A percentile compares a stretch with the other conserved stretches of the same genome.
phyloP scores from a whole-genome alignment of 768 basidiomycete species.

The Calocybe cyanea region DNA sequence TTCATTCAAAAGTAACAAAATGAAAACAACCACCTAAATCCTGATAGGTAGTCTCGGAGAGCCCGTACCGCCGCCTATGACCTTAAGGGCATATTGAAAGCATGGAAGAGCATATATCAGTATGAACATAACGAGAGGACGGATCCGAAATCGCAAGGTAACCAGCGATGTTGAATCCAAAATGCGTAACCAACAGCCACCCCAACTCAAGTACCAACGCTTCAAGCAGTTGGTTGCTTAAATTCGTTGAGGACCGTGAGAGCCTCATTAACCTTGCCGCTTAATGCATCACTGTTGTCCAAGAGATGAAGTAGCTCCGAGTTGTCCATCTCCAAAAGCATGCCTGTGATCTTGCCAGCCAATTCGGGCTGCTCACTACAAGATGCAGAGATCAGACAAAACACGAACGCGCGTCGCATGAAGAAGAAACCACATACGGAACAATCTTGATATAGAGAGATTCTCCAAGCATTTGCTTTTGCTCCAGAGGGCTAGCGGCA shows the following conservation, averaged over 20 bases:
- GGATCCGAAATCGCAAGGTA: slow-evolving; percentile 27
- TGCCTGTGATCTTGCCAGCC: slow-evolving; percentile 98
- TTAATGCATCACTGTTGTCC: slow-evolving; percentile 80
- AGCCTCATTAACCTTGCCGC: slow-evolving; percentile 89
- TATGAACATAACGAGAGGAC: slow-evolving; percentile 45
- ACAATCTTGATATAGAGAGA: slow-evolving; percentile 90
- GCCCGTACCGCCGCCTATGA: slow-evolving; percentile 18
- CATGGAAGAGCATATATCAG: slow-evolving; percentile 34
- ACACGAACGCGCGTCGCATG: slow-evolving; percentile 6
- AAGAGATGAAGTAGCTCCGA: slow-evolving; percentile 85
- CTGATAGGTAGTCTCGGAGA: slow-evolving; percentile 18
- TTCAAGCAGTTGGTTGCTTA: slow-evolving; percentile 18
- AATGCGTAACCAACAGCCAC: slow-evolving; percentile 1
- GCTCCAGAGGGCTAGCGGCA: slow-evolving; percentile 71
- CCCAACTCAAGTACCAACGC: not conserved
- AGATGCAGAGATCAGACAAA: not conserved
- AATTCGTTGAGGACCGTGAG: slow-evolving; percentile 85
- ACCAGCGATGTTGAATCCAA: slow-evolving; percentile 27
- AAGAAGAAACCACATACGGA: slow-evolving; percentile 45
- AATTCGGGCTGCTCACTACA: slow-evolving; percentile 82
- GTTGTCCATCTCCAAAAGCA: slow-evolving; percentile 99
- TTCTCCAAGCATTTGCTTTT: slow-evolving; percentile 99
- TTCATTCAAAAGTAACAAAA: slow-evolving; percentile 14
- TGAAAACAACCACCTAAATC: slow-evolving; percentile 44
- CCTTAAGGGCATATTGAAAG: slow-evolving; percentile 25